Conservation (phyloP, 2,329 filamentous ascomycete species). For the Verticillium dahliae region DNA sequence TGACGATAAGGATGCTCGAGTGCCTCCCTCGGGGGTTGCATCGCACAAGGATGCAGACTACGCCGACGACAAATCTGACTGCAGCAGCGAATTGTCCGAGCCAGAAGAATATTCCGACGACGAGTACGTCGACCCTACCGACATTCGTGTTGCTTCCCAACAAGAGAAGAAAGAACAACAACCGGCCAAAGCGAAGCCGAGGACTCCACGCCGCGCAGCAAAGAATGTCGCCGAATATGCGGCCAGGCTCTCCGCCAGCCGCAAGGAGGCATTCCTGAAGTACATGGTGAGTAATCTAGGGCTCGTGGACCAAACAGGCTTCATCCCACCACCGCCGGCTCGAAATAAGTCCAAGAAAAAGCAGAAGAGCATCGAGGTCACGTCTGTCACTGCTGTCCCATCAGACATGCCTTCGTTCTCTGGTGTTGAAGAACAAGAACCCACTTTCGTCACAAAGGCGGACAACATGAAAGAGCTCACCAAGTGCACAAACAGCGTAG, state of each 20-base stretch:
- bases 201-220: background rate
- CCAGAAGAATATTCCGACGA: too few relatives aligned
- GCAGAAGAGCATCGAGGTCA: background rate
- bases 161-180: too few relatives aligned
- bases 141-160: too few relatives aligned
- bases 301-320: background rate
- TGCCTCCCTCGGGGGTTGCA: too few relatives aligned
- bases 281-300: background rate
- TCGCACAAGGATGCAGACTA: too few relatives aligned
- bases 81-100: too few relatives aligned
- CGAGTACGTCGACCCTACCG: too few relatives aligned
- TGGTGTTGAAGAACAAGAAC: background rate
- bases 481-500: background rate
- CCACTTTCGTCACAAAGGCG: background rate
- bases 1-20: too few relatives aligned
- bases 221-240: background rate
- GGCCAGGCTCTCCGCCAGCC: background rate
- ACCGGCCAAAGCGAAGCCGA: too few relatives aligned
- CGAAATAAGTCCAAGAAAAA: background rate
- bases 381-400: too few relatives aligned
- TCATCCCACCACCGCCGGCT: background rate
- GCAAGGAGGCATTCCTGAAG: background rate
- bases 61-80: too few relatives aligned
- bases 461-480: background rate
- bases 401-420: too few relatives aligned